Conservation (phyloP, 306 rosid species). For the Alnus rubra region DNA sequence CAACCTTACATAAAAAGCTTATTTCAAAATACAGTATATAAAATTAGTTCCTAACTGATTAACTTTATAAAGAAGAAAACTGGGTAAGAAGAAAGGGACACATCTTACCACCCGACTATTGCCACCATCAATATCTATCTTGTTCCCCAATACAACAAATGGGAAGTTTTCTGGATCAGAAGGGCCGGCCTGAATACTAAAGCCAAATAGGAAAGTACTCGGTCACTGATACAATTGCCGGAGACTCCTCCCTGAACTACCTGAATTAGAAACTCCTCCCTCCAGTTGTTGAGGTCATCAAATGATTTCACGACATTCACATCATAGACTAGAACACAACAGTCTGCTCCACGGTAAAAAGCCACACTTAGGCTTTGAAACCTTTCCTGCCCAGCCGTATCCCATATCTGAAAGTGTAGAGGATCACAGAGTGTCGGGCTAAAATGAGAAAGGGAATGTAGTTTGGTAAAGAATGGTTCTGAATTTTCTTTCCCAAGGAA, state of each 20-base stretch:
- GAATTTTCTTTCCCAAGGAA: neutral
- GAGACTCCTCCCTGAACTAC: slow-evolving; percentile 43
- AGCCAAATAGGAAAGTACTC: slow-evolving; percentile 15
- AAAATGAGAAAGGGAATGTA: neutral
- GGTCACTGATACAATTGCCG: neutral
- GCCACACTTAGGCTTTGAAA: slow-evolving; percentile 99
- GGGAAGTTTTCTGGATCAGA: slow-evolving; percentile 99
- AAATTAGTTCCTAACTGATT: neutral
- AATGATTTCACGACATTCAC: slow-evolving; percentile 97
- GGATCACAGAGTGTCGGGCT: slow-evolving; percentile 7
- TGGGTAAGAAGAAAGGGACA: neutral
- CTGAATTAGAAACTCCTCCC: slow-evolving; percentile 98
- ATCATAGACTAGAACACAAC: slow-evolving; percentile 97
- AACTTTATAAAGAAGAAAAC: neutral
- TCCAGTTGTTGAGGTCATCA: slow-evolving; percentile 97
- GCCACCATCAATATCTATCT: slow-evolving; percentile 95
- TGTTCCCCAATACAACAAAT: slow-evolving; percentile 98
- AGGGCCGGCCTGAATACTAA: slow-evolving; percentile 93
- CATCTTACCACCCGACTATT: slow-evolving; percentile 92
- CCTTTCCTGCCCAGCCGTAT: slow-evolving; percentile 71
- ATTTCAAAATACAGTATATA: neutral
- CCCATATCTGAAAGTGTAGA: slow-evolving; percentile 49
- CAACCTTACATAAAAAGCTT: neutral
- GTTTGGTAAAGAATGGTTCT: neutral
- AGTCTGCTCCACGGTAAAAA: slow-evolving; percentile 98